phyloP scores from a whole-genome alignment of 2,329 filamentous ascomycete genomes.

The Phyllosticta citribraziliensis region DNA sequence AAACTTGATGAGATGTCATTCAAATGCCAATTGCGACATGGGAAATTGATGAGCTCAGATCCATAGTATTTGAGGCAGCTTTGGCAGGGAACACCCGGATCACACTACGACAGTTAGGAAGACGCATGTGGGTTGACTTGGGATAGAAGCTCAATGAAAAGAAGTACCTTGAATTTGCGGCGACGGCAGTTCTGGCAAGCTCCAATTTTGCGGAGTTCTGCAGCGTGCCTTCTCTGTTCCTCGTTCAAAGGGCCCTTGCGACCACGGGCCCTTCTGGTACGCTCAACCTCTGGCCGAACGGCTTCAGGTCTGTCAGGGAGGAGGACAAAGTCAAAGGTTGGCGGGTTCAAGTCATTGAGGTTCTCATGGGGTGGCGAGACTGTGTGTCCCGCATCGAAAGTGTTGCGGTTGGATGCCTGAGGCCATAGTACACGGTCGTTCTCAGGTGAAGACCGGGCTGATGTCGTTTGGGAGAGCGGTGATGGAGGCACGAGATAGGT shows the following conservation, averaged over 20 bases:
- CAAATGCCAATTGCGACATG: conserved; percentile 23
- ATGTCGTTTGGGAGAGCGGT: not conserved
- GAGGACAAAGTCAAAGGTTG: not conserved
- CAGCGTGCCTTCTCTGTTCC: conserved; percentile 25
- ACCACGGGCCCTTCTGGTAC: conserved; percentile 13
- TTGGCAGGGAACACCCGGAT: conserved; percentile 30
- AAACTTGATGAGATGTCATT: conserved; percentile 2
- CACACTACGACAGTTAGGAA: conserved; percentile 17
- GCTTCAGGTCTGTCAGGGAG: not conserved
- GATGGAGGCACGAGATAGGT: not conserved
- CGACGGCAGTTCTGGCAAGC: conserved; percentile 26
- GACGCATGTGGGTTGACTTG: not conserved
- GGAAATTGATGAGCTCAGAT: conserved; percentile 24
- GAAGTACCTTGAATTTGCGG: conserved; percentile 22
- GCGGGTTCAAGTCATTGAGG: not conserved
- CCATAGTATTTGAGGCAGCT: conserved; percentile 30
- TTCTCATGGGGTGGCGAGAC: not conserved
- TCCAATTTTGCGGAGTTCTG: conserved; percentile 26
- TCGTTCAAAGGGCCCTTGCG: conserved; percentile 24
- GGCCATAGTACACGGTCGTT: not conserved
- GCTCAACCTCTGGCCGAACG: not conserved
- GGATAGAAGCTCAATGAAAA: not conserved
- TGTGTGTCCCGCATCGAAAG: not conserved
- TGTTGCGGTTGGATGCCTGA: not conserved
- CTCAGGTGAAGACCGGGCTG: not conserved